Percentiles rank a stretch among this genome's conserved stretches.
Evolutionary conservation across 2,329 filamentous ascomycete genomes (phyloP).

Genomic region (Seiridium unicorne): DNA sequence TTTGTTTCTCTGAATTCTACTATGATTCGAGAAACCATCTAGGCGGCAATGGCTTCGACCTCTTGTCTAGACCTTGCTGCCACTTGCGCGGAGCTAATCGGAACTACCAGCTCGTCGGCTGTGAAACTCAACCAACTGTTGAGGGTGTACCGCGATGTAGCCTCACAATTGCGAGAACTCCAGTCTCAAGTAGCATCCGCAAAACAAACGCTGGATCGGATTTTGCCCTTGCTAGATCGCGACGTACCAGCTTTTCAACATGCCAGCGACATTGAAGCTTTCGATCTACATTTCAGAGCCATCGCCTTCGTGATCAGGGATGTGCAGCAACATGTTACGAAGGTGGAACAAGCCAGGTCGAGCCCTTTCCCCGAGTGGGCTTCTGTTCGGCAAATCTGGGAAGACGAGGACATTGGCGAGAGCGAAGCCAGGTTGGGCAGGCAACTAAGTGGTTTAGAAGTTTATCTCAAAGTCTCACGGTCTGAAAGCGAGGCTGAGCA

Average conservation of each 20-base stretch:
- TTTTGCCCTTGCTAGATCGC: constrained; percentile 10
- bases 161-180: constrained; percentile 5
- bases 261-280: constrained; percentile 1
- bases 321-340: constrained; percentile 2
- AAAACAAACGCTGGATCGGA: constrained; percentile 9
- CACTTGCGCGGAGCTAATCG: constrained; percentile 9
- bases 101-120: constrained; percentile 3
- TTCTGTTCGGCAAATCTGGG: constrained; percentile 3
- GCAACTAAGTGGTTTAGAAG: constrained; percentile 7
- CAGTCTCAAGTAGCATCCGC: neutral
- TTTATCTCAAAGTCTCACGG: constrained; percentile 6
- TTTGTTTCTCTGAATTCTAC: too few relatives aligned
- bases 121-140: constrained; percentile 11
- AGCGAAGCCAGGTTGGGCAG: constrained; percentile 4
- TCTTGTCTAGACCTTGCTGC: constrained; percentile 7
- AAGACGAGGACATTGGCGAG: neutral
- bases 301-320: constrained; percentile 6
- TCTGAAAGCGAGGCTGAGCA: neutral
- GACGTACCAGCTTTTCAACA: constrained; percentile 8
- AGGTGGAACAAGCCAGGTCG: neutral
- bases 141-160: constrained; percentile 8
- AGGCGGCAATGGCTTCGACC: neutral
- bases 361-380: constrained; percentile 5
- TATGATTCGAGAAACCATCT: neutral
- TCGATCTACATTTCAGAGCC: constrained; percentile 6